A percentile compares a stretch with the other conserved stretches of the same genome.
Conservation (phyloP, 2,329 filamentous ascomycete genomes). For the Diaporthe nobilis region DNA sequence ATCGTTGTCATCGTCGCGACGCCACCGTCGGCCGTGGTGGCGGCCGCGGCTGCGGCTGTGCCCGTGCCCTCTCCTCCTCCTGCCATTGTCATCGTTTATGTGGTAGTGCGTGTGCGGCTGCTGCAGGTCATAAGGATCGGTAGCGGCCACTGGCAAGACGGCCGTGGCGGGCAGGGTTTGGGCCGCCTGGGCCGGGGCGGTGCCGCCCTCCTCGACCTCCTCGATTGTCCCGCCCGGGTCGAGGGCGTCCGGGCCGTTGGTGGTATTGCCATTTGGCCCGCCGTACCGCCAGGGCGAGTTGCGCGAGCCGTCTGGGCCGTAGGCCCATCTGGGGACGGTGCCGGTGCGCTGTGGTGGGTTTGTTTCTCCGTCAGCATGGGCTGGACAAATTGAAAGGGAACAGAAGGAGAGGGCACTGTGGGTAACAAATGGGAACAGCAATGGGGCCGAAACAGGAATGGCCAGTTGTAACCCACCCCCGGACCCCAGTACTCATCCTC, state of each 20-base stretch:
- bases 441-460: neutral
- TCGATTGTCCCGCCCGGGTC: slow-evolving; percentile 30
- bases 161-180: neutral
- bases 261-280: neutral
- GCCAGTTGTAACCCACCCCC: neutral
- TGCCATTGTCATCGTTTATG: neutral
- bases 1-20: neutral
- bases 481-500: slow-evolving; percentile 39
- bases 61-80: neutral
- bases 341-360: neutral
- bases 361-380: neutral
- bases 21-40: neutral
- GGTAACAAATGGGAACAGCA: neutral
- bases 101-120: slow-evolving; percentile 35
- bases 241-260: neutral
- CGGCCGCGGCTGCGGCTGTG: too few relatives aligned
- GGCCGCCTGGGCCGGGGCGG: neutral
- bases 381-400: neutral
- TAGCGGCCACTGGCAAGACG: neutral
- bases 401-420: neutral
- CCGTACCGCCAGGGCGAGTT: slow-evolving; percentile 35
- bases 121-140: neutral
- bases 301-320: slow-evolving; percentile 8
- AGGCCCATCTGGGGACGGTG: slow-evolving; percentile 13
- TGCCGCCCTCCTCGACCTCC: slow-evolving; percentile 34